Evolutionary conservation across 768 basidiomycete species (phyloP), one percentile per base, ranked within the genome.

Genomic region (Tylopilus subfusipes): DNA sequence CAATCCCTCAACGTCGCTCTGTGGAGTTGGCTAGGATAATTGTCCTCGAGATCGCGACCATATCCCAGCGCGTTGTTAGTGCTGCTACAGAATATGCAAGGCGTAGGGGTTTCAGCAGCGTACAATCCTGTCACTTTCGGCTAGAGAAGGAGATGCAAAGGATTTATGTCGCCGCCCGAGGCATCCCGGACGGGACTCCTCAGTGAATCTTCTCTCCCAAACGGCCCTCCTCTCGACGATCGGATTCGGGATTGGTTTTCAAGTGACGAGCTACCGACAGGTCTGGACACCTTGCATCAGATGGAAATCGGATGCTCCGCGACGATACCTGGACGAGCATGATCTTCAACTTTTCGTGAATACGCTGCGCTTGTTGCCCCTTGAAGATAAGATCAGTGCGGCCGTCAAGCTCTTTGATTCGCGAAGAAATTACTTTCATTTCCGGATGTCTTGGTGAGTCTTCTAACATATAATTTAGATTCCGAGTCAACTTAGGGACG

Each of bases 101-200:
- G 6, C 34, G 40, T 16, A 50, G 12, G 5, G 45, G 50, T 1
- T 25, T 27, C 38, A 42, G n/a, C 30, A 48, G 44, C 2, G 22
- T 58, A 36, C 46, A 42, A 2, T 31, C 51, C 5, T 36, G 50
- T 48, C 57, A 58, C 33, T 59, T 58, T 59, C 56, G 50, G 25
- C 27, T 58, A 11, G 57, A 58, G 38, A 53, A 49, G 34, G 57
- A 58, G 42, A 59, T 59, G 57, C 50, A 59, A 13, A 34, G 12
- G 21, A 49, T 58, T 33, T 44, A 19, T n/a, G 46, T 59, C 11
- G 57, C 47, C 5, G 50, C 46, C 0, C 5, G 31, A 10, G 40
- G 45, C 19, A 43, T 58, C 14, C 40, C 52, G 3, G n/a, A n/a
- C n/a, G n/a, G 34, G 24, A 8, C 19, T 59, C 5, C 56, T 58